These are phyloP conservation scores for Ceratocystis destructans DNA, from an alignment of 2,329 filamentous ascomycete species.

Conservation along the genomic window DNA sequence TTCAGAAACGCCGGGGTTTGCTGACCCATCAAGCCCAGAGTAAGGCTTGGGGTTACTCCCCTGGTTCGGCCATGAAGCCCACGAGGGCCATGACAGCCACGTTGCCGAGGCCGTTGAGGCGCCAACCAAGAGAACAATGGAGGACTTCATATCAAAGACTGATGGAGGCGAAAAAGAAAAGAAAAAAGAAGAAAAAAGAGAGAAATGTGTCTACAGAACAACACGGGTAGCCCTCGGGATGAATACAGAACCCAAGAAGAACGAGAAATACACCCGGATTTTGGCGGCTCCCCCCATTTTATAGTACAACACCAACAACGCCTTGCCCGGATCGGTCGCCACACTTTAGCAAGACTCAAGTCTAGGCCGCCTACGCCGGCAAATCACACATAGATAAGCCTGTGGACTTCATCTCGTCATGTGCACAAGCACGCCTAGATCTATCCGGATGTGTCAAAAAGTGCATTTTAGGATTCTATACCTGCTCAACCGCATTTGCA, in stretches of 20 bases:
- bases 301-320: too few relatives aligned
- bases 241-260: neutral
- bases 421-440: too few relatives aligned
- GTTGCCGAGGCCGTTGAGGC: neutral
- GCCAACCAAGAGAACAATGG: neutral
- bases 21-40: neutral
- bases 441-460: too few relatives aligned
- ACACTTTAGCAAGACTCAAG: too few relatives aligned
- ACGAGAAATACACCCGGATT: too few relatives aligned
- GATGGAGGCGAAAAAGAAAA: neutral
- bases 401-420: too few relatives aligned
- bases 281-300: too few relatives aligned
- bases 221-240: neutral
- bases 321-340: too few relatives aligned
- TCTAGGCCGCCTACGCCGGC: too few relatives aligned
- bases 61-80: neutral
- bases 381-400: too few relatives aligned
- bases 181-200: neutral
- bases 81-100: neutral
- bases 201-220: neutral
- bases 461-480: too few relatives aligned
- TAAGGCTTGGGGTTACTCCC: neutral
- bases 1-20: neutral
- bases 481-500: too few relatives aligned
- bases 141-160: neutral